These are phyloP conservation scores for Aphanomyces cochlioides DNA, from an alignment of 352 stramenopile genomes.

Conservation along the genomic window DNA sequence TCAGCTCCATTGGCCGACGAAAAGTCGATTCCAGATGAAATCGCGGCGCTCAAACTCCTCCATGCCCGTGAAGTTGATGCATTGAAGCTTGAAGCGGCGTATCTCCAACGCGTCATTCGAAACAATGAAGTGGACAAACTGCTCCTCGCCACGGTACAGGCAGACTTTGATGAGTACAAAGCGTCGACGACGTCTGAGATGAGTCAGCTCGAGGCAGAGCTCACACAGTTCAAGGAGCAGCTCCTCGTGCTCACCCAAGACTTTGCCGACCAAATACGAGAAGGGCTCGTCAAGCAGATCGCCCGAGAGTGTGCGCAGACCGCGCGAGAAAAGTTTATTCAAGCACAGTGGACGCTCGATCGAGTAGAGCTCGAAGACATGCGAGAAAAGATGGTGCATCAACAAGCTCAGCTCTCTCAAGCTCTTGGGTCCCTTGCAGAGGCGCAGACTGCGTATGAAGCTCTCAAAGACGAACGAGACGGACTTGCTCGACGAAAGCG, in stretches of 20 bases:
- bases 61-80: conserved; percentile 4
- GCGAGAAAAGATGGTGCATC: not conserved
- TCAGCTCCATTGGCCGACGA: not conserved
- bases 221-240: not conserved
- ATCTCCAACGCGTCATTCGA: not conserved
- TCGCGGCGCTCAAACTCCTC: not conserved
- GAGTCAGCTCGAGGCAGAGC: not conserved
- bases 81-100: not conserved
- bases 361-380: not conserved
- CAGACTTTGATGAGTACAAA: not conserved
- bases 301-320: not conserved
- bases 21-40: not conserved
- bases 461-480: not conserved
- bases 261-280: not conserved
- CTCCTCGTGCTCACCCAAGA: not conserved
- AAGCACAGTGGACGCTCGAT: not conserved
- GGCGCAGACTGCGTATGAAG: not conserved
- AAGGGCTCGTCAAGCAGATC: not conserved
- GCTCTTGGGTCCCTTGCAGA: not conserved
- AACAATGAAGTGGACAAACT: not conserved
- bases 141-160: not conserved
- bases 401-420: not conserved
- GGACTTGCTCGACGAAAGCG: no score
- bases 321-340: not conserved
- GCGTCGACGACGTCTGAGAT: not conserved